Evolutionary conservation across 768 basidiomycete genomes (phyloP), one percentile per base, ranked within the genome.

Genomic region (Amanita inopinata): DNA sequence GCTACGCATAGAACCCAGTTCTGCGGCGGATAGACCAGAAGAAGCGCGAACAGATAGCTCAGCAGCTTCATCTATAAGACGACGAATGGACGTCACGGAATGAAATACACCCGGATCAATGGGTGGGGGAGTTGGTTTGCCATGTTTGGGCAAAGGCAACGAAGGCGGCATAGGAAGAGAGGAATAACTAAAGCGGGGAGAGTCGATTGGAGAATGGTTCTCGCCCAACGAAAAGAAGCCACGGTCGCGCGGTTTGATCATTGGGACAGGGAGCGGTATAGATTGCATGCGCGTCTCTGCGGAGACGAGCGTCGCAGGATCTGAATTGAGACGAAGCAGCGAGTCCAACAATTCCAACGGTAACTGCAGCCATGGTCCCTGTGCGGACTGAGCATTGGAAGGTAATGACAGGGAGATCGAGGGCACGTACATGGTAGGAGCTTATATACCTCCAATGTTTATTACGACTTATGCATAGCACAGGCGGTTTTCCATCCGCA

Each of bases 361-460:
- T 17, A 93, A 76, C 57, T 90, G 86, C 12, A 92, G 74, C 90
- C 90, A 93, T 6, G 87, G 88, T 10, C 90, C 90, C 89, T 93
- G 38, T 15, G 28, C 11, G 15, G 20, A 27, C 23, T 33, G 15
- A 39, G 11, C 15, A 46, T 6, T n/a, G 14, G 12, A 15, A 39
- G 30, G 8, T 11, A 19, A 33, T 19, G 15, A 27, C 20, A 20
- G 11, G 33, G 23, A 17, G 22, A 15, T 11, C 18, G 17, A 9
- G 33, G 31, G 46, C 35, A 78, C 81, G 46, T 64, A 88, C 87
- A 59, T 89, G 86, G 58, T 86, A 90, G 17, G 88, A 88, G 61
- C 84, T 88, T 62, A 92, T 91, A 54, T 90, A 91, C 20, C 80
- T 77, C 90, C 89, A 91, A 54, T 93, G 90, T 60, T 93, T 93